Percentiles rank a stretch among this genome's conserved stretches.
phyloP scores from a whole-genome alignment of 1,139 yeast species.

The Meyerozyma guilliermondii region DNA sequence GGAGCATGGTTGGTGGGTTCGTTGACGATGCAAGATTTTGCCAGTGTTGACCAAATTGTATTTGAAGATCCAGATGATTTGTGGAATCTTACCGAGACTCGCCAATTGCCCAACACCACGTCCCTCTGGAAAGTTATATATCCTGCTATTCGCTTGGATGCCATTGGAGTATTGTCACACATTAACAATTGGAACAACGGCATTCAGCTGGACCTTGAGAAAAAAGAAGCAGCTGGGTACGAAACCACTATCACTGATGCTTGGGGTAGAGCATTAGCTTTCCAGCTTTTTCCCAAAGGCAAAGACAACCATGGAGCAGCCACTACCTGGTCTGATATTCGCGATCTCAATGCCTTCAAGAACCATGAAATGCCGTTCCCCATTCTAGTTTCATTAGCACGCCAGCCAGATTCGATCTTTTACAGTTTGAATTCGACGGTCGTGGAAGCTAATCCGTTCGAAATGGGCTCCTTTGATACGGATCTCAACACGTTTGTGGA shows the following conservation, averaged over 20 bases:
- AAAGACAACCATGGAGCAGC: slow-evolving; percentile 19
- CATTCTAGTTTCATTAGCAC: slow-evolving; percentile 29
- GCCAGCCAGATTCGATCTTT: slow-evolving; percentile 29
- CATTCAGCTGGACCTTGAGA: slow-evolving; percentile 22
- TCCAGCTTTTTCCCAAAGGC: slow-evolving; percentile 29
- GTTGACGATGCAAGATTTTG: slow-evolving; percentile 28
- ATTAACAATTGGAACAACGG: slow-evolving; percentile 28
- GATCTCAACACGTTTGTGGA: slow-evolving; percentile 35
- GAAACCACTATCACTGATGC: slow-evolving; percentile 28
- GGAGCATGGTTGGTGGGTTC: slow-evolving; percentile 37
- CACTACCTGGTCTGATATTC: slow-evolving; percentile 29
- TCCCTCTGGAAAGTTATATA: slow-evolving; percentile 17
- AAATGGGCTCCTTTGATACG: slow-evolving; percentile 40
- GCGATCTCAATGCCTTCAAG: slow-evolving; percentile 21
- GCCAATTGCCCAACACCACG: slow-evolving; percentile 25
- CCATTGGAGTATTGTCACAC: slow-evolving; percentile 23
- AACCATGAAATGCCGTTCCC: slow-evolving; percentile 41
- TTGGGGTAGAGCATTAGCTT: slow-evolving; percentile 37
- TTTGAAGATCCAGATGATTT: slow-evolving; percentile 20
- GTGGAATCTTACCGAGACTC: slow-evolving; percentile 31
- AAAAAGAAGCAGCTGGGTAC: slow-evolving; percentile 30
- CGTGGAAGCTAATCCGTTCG: slow-evolving; percentile 38
- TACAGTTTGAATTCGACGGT: slow-evolving; percentile 34
- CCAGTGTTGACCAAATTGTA: slow-evolving; percentile 31
- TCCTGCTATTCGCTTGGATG: slow-evolving; percentile 19